Base-by-base conservation (phyloP, 2,329 filamentous ascomycete genomes). In the Alternaria burnsii region DNA sequence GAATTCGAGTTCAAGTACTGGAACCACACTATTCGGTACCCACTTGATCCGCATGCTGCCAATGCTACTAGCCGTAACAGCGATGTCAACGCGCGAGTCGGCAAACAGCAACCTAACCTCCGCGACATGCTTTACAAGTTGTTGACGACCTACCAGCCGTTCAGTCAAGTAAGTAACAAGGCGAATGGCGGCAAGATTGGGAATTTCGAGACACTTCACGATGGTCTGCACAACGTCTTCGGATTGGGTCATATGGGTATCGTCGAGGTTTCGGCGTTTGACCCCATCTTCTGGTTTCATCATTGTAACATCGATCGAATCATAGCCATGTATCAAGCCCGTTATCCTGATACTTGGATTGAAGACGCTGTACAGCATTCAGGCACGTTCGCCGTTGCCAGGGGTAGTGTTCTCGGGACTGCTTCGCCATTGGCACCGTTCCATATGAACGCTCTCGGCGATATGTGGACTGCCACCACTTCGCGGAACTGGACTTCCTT, bases 171-270 rank as follows among this genome's bases (percentile, higher is more conserved):
- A 50, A 74, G 71, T 47, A 76, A 71, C 55, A 74, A 73, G 51
- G 73, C 69, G 12, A 72, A 69, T 34, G 73, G 73, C 22, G 73
- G 72, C 8, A 71, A 66, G 7, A 74, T 76, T 53, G 72, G 73
- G 3, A 76, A 72, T 43, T 66, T 75, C 10, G 74, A 75, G 52
- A 75, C 72, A 1, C 64, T 76, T 2, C 73, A 76, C 22, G 73
- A 75, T 55, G 69, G 71, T 10, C 56, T 76, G 18, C 74, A 76
- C 47, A 75, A 71, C 22, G 59, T 64, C 4, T 76, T 76, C 30
- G 72, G 73, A 1, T 55, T 74, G 9, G 89, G 90, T 1, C 68
- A 76, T 24, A 76, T 76, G 71, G 73, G 74, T 6, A 74, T 75
- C 18, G 58, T 71, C 5, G 72, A 75, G 42, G 66, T 70, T 4